Conservation (phyloP, 139 green algal genomes). For the Microglena sp. region DNA sequence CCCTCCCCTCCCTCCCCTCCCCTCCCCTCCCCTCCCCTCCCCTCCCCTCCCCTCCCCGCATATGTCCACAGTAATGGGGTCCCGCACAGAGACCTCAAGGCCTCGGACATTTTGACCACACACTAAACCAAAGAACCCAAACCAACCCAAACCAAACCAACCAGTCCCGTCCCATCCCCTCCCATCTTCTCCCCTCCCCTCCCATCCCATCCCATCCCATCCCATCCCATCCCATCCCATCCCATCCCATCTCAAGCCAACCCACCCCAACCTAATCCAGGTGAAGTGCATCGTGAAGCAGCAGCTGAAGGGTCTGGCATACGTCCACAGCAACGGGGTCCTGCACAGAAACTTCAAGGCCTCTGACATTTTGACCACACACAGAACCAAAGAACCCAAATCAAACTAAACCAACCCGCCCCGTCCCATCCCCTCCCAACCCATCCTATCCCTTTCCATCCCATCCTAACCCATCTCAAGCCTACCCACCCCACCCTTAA, state of each 20-base stretch:
- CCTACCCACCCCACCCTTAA: slow-evolving; percentile 78
- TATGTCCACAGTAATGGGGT: slow-evolving; percentile 83
- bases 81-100: slow-evolving; percentile 53
- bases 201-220: no score
- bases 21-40: no score
- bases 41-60: slow-evolving; percentile 72
- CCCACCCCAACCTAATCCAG: slow-evolving; percentile 23
- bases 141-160: no score
- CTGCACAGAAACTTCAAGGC: slow-evolving; percentile 87
- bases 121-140: no score
- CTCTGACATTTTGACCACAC: no score
- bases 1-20: no score
- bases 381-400: no score
- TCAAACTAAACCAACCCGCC: no score
- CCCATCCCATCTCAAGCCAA: not conserved
- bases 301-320: slow-evolving; percentile 79
- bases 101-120: slow-evolving; percentile 23
- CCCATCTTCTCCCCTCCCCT: not conserved
- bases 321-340: slow-evolving; percentile 79
- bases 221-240: not conserved
- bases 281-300: slow-evolving; percentile 95
- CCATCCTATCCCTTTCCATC: no score
- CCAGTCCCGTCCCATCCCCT: not conserved
- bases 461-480: no score
- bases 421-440: no score